phyloP scores from a whole-genome alignment of 139 green algal species.

The Picochlorum sp. region DNA sequence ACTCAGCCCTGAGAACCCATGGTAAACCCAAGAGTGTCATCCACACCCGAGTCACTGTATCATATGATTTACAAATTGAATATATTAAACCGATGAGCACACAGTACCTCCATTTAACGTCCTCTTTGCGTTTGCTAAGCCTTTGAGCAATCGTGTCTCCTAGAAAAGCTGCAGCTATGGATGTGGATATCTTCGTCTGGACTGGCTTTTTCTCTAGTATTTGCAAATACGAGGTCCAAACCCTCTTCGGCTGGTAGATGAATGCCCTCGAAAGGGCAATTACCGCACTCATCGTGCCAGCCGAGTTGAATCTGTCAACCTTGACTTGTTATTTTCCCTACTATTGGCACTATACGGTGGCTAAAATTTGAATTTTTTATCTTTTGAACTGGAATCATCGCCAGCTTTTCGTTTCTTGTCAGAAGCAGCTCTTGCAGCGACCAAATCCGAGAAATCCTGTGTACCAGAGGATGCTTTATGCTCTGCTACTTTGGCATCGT shows the following conservation, averaged over 20 bases:
- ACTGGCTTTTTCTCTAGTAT: conserved; percentile 7
- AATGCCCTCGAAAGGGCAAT: background rate
- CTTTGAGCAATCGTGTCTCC: conserved; percentile 25
- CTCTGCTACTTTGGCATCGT: conserved; percentile 48
- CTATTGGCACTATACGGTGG: background rate
- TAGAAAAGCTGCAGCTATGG: conserved; percentile 11
- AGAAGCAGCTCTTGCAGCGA: conserved; percentile 71
- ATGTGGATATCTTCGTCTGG: conserved; percentile 19
- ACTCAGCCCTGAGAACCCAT: background rate
- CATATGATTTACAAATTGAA: no score
- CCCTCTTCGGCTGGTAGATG: conserved; percentile 3
- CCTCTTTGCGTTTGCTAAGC: conserved; percentile 2
- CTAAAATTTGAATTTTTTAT: conserved; percentile 50
- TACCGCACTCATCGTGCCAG: conserved; percentile 3
- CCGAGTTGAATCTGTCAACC: background rate
- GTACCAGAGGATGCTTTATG: conserved; percentile 26
- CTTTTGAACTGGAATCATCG: conserved; percentile 48
- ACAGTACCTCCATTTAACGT: background rate
- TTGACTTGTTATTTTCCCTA: background rate
- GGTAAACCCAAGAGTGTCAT: background rate
- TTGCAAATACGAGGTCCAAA: conserved; percentile 7
- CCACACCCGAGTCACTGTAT: background rate
- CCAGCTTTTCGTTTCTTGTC: conserved; percentile 76
- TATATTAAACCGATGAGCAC: background rate
- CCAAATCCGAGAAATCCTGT: conserved; percentile 92